Percentiles rank a stretch among this genome's conserved stretches.
Conservation (phyloP, 2,329 filamentous ascomycete genomes). For the Verticillium nonalfalfae region DNA sequence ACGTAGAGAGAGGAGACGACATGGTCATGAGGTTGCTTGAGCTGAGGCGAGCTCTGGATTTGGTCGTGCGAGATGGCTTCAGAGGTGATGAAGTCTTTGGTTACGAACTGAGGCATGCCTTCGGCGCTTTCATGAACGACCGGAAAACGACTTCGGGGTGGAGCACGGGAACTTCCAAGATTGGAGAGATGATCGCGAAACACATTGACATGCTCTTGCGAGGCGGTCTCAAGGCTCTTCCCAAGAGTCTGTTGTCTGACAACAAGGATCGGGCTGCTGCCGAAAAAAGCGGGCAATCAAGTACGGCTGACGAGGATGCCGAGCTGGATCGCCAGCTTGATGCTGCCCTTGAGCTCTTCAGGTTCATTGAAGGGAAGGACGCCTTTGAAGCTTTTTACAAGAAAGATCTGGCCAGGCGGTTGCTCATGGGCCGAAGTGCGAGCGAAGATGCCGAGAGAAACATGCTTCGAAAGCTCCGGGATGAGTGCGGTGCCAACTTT, state of each 20-base stretch:
- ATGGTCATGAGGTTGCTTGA: conserved; percentile 83
- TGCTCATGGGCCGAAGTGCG: conserved; percentile 88
- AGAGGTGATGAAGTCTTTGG: conserved; percentile 68
- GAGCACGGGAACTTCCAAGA: conserved; percentile 82
- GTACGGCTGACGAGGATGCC: conserved; percentile 78
- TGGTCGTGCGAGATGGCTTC: conserved; percentile 72
- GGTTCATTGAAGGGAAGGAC: conserved; percentile 95
- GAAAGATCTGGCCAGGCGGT: conserved; percentile 82
- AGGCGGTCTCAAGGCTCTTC: conserved; percentile 79
- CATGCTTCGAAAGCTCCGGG: conserved; percentile 88
- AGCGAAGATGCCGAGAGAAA: conserved; percentile 92
- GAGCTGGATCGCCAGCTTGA: conserved; percentile 91
- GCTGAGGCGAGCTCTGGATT: conserved; percentile 73
- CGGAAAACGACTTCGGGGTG: conserved; percentile 66
- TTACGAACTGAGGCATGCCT: conserved; percentile 76
- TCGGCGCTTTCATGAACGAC: conserved; percentile 89
- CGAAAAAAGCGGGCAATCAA: conserved; percentile 57
- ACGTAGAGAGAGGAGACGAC: conserved; percentile 69
- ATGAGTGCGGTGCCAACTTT: conserved; percentile 88
- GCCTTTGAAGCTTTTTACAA: conserved; percentile 99
- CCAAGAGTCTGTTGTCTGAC: conserved; percentile 60
- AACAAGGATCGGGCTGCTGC: conserved; percentile 49
- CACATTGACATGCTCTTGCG: conserved; percentile 87
- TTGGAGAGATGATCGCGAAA: conserved; percentile 98
- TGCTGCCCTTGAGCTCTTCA: conserved; percentile 87